phyloP scores from a whole-genome alignment of 257 asterid species.

The Mitragyna speciosa region DNA sequence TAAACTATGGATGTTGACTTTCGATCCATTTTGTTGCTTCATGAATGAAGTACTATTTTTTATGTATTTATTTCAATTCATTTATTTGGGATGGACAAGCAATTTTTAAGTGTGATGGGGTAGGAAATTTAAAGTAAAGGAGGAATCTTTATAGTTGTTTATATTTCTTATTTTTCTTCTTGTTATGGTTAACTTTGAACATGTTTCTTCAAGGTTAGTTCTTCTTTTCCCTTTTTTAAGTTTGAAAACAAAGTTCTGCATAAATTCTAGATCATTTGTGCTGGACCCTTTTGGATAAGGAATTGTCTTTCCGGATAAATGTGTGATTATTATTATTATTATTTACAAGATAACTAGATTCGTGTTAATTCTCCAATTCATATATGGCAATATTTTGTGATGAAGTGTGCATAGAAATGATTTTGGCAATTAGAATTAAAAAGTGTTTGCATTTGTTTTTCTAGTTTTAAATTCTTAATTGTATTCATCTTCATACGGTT shows the following conservation, averaged over 20 bases:
- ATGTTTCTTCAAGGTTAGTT: not conserved
- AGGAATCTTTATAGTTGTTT: constrained; percentile 1
- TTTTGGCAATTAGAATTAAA: not conserved
- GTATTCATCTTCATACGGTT: not conserved
- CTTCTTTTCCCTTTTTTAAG: not conserved
- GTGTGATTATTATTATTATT: not conserved
- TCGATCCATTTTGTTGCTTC: not conserved
- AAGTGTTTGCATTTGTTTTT: not conserved
- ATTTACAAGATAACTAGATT: not conserved
- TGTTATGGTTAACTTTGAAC: not conserved
- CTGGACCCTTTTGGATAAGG: not conserved
- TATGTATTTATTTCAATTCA: not conserved
- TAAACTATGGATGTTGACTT: not conserved
- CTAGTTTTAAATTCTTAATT: not conserved
- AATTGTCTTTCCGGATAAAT: not conserved
- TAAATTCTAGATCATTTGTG: not conserved
- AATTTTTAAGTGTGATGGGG: not conserved
- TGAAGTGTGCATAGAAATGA: not conserved
- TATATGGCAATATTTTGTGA: not conserved
- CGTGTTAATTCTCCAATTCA: not conserved
- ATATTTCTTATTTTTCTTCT: not conserved
- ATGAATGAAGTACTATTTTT: not conserved
- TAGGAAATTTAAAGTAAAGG: not conserved
- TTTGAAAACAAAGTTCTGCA: not conserved
- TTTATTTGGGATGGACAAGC: not conserved